Conservation (phyloP, 495 filamentous ascomycete genomes). For the Schizothecium vesticola region DNA sequence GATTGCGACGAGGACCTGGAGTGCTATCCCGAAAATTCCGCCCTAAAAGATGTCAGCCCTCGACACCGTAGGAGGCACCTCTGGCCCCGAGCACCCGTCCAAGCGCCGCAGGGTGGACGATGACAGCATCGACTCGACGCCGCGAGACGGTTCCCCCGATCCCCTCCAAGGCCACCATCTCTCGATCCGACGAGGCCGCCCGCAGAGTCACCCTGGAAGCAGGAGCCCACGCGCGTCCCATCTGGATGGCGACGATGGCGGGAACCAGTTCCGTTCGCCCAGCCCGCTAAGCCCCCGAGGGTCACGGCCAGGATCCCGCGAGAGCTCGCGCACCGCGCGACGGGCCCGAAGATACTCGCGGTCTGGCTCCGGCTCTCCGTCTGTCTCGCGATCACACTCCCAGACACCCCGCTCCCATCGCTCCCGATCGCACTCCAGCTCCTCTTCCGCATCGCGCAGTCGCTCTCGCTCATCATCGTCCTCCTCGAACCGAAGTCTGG, state of each 20-base stretch:
- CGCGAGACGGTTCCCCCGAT: constrained; percentile 29
- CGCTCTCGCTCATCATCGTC: constrained; percentile 18
- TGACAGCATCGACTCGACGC: constrained; percentile 34
- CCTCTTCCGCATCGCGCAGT: constrained; percentile 19
- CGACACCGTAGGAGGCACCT: constrained; percentile 24
- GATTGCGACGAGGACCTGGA: not conserved
- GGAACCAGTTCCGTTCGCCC: constrained; percentile 31
- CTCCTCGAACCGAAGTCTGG: constrained; percentile 5
- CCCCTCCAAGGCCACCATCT: constrained; percentile 23
- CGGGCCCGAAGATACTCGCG: constrained; percentile 22
- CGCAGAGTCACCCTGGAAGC: constrained; percentile 31
- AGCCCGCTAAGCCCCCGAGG: constrained; percentile 15
- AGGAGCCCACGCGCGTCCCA: constrained; percentile 14
- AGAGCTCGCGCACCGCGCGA: constrained; percentile 13
- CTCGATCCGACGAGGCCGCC: constrained; percentile 36
- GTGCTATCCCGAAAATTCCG: not conserved
- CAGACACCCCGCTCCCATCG: constrained; percentile 33
- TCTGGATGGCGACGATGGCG: constrained; percentile 17
- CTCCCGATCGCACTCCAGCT: constrained; percentile 29
- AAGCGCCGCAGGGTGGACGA: constrained; percentile 54
- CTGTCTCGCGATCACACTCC: constrained; percentile 37
- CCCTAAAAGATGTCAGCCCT: constrained; percentile 32
- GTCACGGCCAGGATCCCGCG: constrained; percentile 26
- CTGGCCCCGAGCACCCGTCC: constrained; percentile 35
- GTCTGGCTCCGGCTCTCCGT: constrained; percentile 27